These are phyloP conservation scores for Plasmodium malariae DNA, from an alignment of 169 alveolate genomes.

Conservation along the genomic window DNA sequence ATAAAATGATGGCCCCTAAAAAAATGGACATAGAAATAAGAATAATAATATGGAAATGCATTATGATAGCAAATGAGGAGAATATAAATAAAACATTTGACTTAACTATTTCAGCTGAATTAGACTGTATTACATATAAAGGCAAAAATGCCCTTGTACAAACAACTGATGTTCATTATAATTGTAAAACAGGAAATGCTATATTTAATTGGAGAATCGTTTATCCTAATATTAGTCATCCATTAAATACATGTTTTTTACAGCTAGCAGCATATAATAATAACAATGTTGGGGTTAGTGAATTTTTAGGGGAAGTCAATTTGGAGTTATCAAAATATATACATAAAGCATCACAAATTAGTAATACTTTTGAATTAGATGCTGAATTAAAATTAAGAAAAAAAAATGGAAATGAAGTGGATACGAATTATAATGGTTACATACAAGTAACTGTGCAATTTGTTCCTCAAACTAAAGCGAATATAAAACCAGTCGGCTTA, in stretches of 20 bases:
- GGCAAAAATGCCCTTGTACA: slow-evolving; percentile 86
- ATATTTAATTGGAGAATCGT: slow-evolving; percentile 94
- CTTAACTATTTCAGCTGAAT: slow-evolving; percentile 82
- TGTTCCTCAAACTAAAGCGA: slow-evolving; percentile 92
- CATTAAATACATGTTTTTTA: slow-evolving; percentile 91
- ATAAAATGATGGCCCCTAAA: slow-evolving; percentile 85
- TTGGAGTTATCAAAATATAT: slow-evolving; percentile 87
- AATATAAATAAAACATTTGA: slow-evolving; percentile 82
- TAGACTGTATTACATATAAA: slow-evolving; percentile 90
- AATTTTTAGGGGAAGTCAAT: slow-evolving; percentile 91
- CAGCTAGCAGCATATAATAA: slow-evolving; percentile 91
- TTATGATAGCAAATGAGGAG: slow-evolving; percentile 64
- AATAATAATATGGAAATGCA: slow-evolving; percentile 83
- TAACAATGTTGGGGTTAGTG: slow-evolving; percentile 89
- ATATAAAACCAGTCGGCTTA: slow-evolving; percentile 91
- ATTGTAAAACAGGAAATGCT: slow-evolving; percentile 91
- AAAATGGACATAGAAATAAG: slow-evolving; percentile 88
- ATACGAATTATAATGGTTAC: slow-evolving; percentile 85
- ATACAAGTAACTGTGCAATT: slow-evolving; percentile 92
- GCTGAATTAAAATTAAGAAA: slow-evolving; percentile 89
- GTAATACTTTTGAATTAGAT: slow-evolving; percentile 86
- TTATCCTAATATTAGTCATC: slow-evolving; percentile 89
- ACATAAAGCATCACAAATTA: slow-evolving; percentile 87
- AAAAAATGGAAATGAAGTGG: slow-evolving; percentile 73
- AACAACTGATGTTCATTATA: slow-evolving; percentile 93